Evolutionary conservation across 495 filamentous ascomycete species (phyloP).

Genomic region (Diplogelasinospora grovesii): DNA sequence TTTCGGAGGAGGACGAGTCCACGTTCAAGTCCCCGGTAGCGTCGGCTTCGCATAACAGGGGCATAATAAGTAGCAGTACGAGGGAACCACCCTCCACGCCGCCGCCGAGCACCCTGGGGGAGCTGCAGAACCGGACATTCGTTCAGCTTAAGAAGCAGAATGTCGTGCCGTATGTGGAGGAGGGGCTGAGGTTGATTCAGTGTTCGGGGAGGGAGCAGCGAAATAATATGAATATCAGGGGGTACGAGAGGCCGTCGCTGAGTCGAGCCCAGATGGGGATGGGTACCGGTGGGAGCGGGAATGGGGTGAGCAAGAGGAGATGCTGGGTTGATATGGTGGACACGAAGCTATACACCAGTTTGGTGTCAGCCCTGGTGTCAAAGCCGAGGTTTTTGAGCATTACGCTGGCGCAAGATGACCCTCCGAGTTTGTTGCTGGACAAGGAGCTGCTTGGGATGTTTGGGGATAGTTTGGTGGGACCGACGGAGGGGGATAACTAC

Average conservation of each 20-base stretch:
- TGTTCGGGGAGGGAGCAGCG: slow-evolving; percentile 68
- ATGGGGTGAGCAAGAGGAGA: neutral
- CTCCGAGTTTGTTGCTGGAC: slow-evolving; percentile 77
- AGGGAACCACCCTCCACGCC: slow-evolving; percentile 55
- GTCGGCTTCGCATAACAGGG: slow-evolving; percentile 35
- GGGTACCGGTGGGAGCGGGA: slow-evolving; percentile 20
- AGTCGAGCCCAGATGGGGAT: neutral
- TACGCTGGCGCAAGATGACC: slow-evolving; percentile 77
- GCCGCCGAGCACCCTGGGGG: slow-evolving; percentile 65
- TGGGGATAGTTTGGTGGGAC: slow-evolving; percentile 66
- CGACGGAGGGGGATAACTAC: slow-evolving; percentile 56
- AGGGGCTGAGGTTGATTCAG: slow-evolving; percentile 64
- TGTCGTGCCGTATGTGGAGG: slow-evolving; percentile 66
- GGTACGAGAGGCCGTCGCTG: slow-evolving; percentile 18
- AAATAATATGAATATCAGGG: slow-evolving; percentile 15
- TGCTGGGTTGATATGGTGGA: slow-evolving; percentile 48
- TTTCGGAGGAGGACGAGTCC: slow-evolving; percentile 58
- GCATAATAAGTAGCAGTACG: slow-evolving; percentile 35
- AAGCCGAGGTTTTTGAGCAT: slow-evolving; percentile 77
- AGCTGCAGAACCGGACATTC: slow-evolving; percentile 80
- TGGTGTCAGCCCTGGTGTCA: slow-evolving; percentile 62
- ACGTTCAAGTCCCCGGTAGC: slow-evolving; percentile 60
- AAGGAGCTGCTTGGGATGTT: slow-evolving; percentile 60
- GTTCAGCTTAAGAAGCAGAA: slow-evolving; percentile 62
- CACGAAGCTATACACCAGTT: slow-evolving; percentile 58